phyloP scores from a whole-genome alignment of 495 filamentous ascomycete species.

The Xylaria cubensis region DNA sequence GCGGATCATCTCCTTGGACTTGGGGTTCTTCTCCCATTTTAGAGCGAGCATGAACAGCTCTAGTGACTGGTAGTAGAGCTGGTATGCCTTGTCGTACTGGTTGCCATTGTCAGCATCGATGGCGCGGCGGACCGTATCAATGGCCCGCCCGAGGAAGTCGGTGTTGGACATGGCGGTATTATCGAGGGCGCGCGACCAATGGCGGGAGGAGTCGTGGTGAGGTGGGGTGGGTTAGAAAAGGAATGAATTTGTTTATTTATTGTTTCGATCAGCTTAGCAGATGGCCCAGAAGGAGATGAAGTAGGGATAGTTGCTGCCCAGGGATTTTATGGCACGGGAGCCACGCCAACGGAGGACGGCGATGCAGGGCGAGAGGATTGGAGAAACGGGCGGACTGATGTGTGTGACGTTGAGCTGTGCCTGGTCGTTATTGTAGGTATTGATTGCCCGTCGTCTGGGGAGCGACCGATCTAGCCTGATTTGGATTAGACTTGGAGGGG shows the following conservation, averaged over 20 bases:
- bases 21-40: slow-evolving; percentile 98
- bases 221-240: slow-evolving; percentile 10
- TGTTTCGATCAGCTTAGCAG: neutral
- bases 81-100: slow-evolving; percentile 95
- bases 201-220: slow-evolving; percentile 25
- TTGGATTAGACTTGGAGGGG: slow-evolving; percentile 32
- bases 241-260: slow-evolving; percentile 17
- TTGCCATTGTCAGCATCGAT: slow-evolving; percentile 95
- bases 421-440: neutral
- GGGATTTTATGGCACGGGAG: neutral
- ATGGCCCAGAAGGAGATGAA: neutral
- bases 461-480: slow-evolving; percentile 25
- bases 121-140: slow-evolving; percentile 93
- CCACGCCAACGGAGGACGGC: slow-evolving; percentile 1
- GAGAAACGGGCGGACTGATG: slow-evolving; percentile 13
- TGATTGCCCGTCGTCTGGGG: slow-evolving; percentile 19
- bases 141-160: slow-evolving; percentile 94
- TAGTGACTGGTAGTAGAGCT: slow-evolving; percentile 90
- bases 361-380: slow-evolving; percentile 7
- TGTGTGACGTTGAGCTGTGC: slow-evolving; percentile 24
- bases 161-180: slow-evolving; percentile 78
- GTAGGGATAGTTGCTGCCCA: neutral
- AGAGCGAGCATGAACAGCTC: slow-evolving; percentile 96
- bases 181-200: slow-evolving; percentile 16
- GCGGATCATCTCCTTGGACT: slow-evolving; percentile 95